Base-by-base conservation (phyloP, 2,329 filamentous ascomycete species). In the Helotiales sp. region DNA sequence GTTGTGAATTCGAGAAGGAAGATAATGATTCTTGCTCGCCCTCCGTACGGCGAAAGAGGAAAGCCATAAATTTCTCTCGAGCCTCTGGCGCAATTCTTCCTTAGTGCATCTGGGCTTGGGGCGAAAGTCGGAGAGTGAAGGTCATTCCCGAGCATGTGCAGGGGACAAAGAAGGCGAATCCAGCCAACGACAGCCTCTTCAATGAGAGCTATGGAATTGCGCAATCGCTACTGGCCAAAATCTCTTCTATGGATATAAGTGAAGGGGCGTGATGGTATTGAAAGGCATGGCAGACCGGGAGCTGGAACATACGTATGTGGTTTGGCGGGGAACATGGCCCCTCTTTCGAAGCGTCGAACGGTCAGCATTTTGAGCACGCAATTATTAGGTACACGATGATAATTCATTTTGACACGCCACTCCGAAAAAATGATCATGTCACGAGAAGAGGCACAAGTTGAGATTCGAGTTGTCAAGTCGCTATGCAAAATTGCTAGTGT, bases 11-110 rank as follows among this genome's bases (percentile, higher is more conserved):
- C 34, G 56, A 38, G 56, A 52, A 55, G 44, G 52, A 55, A 29
- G 55, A 57, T 24, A 33, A 49, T 15, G 49, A 53, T 42, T 50
- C 44, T 57, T 60, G 55, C 44, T 55, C 57, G 15, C 12, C 15
- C 5, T 15, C 40, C 48, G 52, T 42, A 57, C 54, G 52, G 31
- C 31, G 48, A 42, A 65, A 59, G 52, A 61, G 59, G 36, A 61
- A 75, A 40, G 71, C 69, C 73, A 75, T 63, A 40, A n/a, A 53
- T 46, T 57, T 60, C 44, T 52, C 27, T 49, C 29, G 36, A 53
- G 48, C 22, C 27, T 25, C 17, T 53, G 31, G 57, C 31, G 36
- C 44, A 46, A 47, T 53, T 55, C 38, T 46, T 50, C 46, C 47
- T 27, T 49, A 53, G 29, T 22, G 12, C 19, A 46, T 33, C 29